Evolutionary conservation across 1,139 yeast genomes (phyloP), one percentile per base, ranked within the genome.

Genomic region (Yamadazyma spencermartinsiae): DNA sequence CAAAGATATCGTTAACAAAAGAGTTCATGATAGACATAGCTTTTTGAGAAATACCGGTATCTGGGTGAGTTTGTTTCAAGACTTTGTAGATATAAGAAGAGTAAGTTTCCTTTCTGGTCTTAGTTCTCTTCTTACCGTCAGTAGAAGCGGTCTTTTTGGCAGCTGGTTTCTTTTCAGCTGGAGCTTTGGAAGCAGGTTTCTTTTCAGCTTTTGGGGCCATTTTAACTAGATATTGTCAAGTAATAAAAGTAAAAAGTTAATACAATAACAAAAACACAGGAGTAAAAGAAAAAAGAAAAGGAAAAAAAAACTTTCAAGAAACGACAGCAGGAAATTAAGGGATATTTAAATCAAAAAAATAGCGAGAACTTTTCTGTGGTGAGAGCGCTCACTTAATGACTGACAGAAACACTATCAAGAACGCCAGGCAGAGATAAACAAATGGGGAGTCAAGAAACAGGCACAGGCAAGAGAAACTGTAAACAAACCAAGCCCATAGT

Each of bases 21-120:
- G 98, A 92, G 86, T 92, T 92, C 94, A 92, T 86, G 71, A 92
- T 92, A 45, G 97, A 89, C 97, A 92, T 92, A 57, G 98, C 97
- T 74, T 89, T 88, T 75, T 90, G 96, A 55, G 98, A 92, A 67
- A 92, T 92, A 88, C 98, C 98, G 51, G 98, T 92, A 72, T 92
- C 98, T 72, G 98, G 96, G 76, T 94, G 97, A 51, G 98, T 90
- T 80, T 92, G 96, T 78, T 90, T 88, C 71, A 90, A 83, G 56
- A 89, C 98, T 76, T 92, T 92, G 94, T 90, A 92, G 67, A 92
- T 92, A 78, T 92, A 92, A 50, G 98, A 89, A 54, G 97, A 89
- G 81, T 90, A 92, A 51, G 98, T 89, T 76, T 92, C 98, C 86
- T 89, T 90, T 84, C 98, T 88, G 63, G 94, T 76, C 86, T 90